Base-by-base conservation (phyloP, 2,329 filamentous ascomycete genomes). In the Penicillium verrucosum region DNA sequence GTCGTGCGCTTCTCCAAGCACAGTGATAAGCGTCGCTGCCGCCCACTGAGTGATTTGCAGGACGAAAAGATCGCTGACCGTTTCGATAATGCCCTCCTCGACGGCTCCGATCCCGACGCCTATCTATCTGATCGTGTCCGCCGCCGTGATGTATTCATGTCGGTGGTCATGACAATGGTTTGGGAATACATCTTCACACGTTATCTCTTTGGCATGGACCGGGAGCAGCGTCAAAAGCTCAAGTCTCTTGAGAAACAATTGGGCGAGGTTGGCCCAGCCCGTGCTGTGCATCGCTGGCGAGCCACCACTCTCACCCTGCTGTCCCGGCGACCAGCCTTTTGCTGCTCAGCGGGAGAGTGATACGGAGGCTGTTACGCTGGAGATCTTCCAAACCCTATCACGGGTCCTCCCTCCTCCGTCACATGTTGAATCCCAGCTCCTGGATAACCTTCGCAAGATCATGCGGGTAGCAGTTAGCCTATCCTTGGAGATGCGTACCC, bases 131-230 rank as follows among this genome's bases (percentile, higher is more conserved):
- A 99, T 73, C 89, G 95, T 38, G 89, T 97, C 53, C 87, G 85
- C 68, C 88, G 94, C 59, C 87, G 93, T 58, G 93, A 97, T 73
- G 87, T 97, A 57, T 97, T 99, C 81, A 97, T 97, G 91, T 94
- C 92, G 37, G 92, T 99, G 74, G 90, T 93, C 54, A 97, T 97
- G 92, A 94, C 89, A 60, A 97, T 99, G 92, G 87, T 99, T 50
- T 99, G 92, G 92, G 94, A 99, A 75, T 97, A 95, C 70, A 88
- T 99, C 71, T 99, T 99, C 72, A 97, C 93, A 9, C 87, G 94
- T 62, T 99, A 99, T 74, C 86, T 99, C 27, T 99, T 99, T 73
- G 94, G 94, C 67, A 96, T 99, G 91, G 94, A 99, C 73, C 85
- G 92, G 67, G 94, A 97, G 75, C 94, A 99, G 76, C 86, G 94